Evolutionary conservation across 1,284 basidiomycete genomes (phyloP).

Genomic region (Microbotryum intermedium): DNA sequence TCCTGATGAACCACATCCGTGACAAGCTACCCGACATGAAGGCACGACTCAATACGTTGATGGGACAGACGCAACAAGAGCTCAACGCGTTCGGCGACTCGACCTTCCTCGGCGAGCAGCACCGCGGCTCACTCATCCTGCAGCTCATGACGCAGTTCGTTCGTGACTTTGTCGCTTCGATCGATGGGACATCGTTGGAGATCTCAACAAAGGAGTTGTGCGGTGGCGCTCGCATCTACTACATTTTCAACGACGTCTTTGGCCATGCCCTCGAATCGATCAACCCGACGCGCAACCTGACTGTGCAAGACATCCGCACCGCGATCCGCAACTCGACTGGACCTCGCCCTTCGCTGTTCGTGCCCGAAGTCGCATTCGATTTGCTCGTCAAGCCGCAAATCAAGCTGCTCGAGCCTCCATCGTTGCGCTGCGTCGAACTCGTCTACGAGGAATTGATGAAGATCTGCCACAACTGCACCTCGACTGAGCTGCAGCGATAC

Average conservation of each 20-base stretch:
- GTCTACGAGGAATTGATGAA: slow-evolving; percentile 99
- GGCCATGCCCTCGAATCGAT: slow-evolving; percentile 83
- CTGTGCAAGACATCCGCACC: slow-evolving; percentile 90
- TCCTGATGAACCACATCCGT: slow-evolving; percentile 93
- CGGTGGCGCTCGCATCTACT: slow-evolving; percentile 95
- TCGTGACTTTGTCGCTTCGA: slow-evolving; percentile 91
- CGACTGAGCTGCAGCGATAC: slow-evolving; percentile 87
- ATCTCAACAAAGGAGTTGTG: slow-evolving; percentile 98
- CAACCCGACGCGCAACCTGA: slow-evolving; percentile 83
- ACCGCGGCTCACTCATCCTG: slow-evolving; percentile 78
- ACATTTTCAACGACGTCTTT: slow-evolving; percentile 99
- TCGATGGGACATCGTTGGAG: slow-evolving; percentile 95
- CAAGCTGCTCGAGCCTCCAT: slow-evolving; percentile 87
- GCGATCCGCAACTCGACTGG: slow-evolving; percentile 98
- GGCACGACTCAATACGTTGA: slow-evolving; percentile 90
- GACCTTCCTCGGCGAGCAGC: slow-evolving; percentile 83
- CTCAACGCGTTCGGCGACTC: slow-evolving; percentile 92
- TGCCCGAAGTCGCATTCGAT: slow-evolving; percentile 96
- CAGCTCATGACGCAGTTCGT: slow-evolving; percentile 99
- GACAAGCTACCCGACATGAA: slow-evolving; percentile 99
- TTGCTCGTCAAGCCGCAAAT: slow-evolving; percentile 97
- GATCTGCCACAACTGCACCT: slow-evolving; percentile 98
- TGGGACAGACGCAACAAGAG: slow-evolving; percentile 99
- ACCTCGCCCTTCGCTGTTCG: slow-evolving; percentile 89
- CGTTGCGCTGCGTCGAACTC: slow-evolving; percentile 89